Base-by-base conservation (phyloP, 805 yeast genomes). In the Ogataea minuta region DNA sequence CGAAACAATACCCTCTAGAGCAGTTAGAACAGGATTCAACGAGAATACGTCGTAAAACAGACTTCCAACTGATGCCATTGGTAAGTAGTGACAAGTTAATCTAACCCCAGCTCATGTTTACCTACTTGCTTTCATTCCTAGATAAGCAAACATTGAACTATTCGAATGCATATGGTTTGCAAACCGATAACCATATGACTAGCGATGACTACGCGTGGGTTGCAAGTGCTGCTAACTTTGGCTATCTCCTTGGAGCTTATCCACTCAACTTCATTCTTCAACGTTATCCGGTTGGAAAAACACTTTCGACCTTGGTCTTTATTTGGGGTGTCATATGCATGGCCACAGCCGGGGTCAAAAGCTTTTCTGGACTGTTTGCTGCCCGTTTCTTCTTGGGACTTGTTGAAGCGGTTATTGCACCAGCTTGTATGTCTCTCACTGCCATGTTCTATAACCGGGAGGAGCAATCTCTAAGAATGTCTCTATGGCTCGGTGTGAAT, bases 61-160 rank as follows among this genome's bases (percentile, higher is more conserved):
- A 77, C 51, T 30, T 67, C 23, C 66, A 61, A 43, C 50, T 77
- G 49, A 59, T 73, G 51, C 76, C 81, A 1, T 43, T 76, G 9
- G 35, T 32, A 16, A 11, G 35, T 32, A 23, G 12, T 25, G 6
- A 25, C 14, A 6, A 6, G 14, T 13, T 6, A 25, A 12, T 23
- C 28, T 23, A 32, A 32, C 28, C 6, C 24, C 8, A 9, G 39
- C 63, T 77, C 61, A 68, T 71, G 45, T 43, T 70, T 30, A 54
- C 76, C 21, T 76, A 76, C 54, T 65, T 74, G 23, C 57, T 72
- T 12, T 41, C 43, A 4, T 76, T 66, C 52, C 71, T 78, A 74
- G 85, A 79, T 59, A 79, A 79, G 52, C 59, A 64, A 15, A 62
- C 81, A 8, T 67, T 68, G 39, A 65, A 76, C 16, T 69, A 67